Evolutionary conservation across 768 basidiomycete genomes (phyloP).

Genomic region (Trametes elegans): DNA sequence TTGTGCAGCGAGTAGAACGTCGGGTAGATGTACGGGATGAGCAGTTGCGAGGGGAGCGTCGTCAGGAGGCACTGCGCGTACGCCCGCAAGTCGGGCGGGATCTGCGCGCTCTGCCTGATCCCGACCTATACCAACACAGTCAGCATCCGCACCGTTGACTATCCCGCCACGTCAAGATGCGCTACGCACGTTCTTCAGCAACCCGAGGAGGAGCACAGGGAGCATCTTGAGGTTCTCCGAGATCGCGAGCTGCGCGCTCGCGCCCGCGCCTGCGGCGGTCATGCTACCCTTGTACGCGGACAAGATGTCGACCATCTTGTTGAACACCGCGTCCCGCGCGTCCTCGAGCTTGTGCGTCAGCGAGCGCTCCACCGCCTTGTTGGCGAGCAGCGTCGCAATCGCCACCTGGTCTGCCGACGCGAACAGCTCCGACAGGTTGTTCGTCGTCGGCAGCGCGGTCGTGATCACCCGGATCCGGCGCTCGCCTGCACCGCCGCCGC

Average conservation of each 20-base stretch:
- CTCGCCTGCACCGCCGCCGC: constrained; percentile 36
- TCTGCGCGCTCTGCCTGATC: constrained; percentile 92
- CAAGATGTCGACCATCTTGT: constrained; percentile 53
- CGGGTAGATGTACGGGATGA: constrained; percentile 94
- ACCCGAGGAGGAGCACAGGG: constrained; percentile 83
- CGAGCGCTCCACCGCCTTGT: constrained; percentile 58
- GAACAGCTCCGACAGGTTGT: constrained; percentile 53
- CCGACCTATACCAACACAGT: constrained; percentile 60
- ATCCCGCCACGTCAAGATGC: not conserved
- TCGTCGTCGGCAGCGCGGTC: constrained; percentile 57
- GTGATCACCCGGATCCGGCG: constrained; percentile 62
- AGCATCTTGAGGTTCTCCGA: constrained; percentile 95
- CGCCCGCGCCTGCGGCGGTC: constrained; percentile 91
- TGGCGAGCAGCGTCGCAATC: constrained; percentile 51
- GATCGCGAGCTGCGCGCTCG: constrained; percentile 89
- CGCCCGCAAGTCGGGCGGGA: constrained; percentile 93
- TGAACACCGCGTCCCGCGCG: constrained; percentile 51
- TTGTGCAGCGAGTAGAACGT: constrained; percentile 94
- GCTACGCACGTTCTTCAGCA: constrained; percentile 84
- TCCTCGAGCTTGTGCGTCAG: constrained; percentile 57
- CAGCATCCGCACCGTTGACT: not conserved
- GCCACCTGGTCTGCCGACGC: constrained; percentile 57
- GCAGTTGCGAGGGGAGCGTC: constrained; percentile 84
- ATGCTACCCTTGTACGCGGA: constrained; percentile 83
- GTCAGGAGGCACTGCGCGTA: constrained; percentile 93